phyloP scores from a whole-genome alignment of 495 filamentous ascomycete species.

The Xylaria intraflava region DNA sequence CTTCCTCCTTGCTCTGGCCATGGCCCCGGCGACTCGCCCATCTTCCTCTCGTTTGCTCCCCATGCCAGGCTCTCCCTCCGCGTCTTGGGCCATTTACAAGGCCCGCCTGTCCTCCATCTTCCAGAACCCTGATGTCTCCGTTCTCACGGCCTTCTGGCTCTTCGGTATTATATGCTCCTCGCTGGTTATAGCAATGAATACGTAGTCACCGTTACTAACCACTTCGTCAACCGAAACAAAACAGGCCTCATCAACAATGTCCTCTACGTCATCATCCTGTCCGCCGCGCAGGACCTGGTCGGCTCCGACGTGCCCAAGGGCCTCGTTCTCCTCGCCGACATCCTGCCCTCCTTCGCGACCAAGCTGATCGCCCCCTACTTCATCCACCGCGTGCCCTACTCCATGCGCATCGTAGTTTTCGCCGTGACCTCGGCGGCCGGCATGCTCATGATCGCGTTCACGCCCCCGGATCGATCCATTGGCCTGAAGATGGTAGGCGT shows the following conservation, averaged over 20 bases:
- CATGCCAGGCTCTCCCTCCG: conserved; percentile 65
- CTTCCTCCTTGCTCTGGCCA: neutral
- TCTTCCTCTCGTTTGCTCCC: conserved; percentile 52
- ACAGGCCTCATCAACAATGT: conserved; percentile 96
- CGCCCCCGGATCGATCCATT: conserved; percentile 59
- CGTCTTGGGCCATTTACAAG: conserved; percentile 64
- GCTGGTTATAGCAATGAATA: neutral
- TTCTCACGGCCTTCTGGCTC: conserved; percentile 83
- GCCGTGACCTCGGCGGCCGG: conserved; percentile 64
- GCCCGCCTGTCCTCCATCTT: conserved; percentile 59
- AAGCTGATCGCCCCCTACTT: conserved; percentile 91
- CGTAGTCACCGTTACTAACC: neutral
- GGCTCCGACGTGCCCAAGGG: conserved; percentile 78
- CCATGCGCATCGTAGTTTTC: conserved; percentile 64
- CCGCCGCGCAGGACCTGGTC: conserved; percentile 92
- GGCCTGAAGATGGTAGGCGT: conserved; percentile 73
- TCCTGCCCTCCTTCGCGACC: conserved; percentile 78
- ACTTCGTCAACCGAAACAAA: neutral
- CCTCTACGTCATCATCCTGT: conserved; percentile 94
- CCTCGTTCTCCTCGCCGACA: conserved; percentile 86
- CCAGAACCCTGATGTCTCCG: conserved; percentile 60
- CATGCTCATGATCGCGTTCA: conserved; percentile 83
- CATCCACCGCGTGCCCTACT: conserved; percentile 80
- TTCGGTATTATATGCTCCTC: conserved; percentile 56
- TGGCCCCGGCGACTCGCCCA: conserved; percentile 16